A percentile compares a stretch with the other conserved stretches of the same genome.
phyloP scores from a whole-genome alignment of 148 eudicot species.

The Cornus florida region DNA sequence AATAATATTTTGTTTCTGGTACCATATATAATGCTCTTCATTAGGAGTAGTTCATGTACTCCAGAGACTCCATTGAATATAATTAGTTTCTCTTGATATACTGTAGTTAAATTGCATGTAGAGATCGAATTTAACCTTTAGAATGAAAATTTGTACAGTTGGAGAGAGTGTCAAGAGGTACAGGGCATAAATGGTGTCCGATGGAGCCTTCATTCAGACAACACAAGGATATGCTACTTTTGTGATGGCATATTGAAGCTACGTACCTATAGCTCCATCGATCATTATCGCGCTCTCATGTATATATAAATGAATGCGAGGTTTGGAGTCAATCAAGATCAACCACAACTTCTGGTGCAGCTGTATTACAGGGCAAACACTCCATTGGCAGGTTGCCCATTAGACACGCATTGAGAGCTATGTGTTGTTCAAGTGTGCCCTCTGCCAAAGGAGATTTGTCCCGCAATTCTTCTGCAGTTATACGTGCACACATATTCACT shows the following conservation, averaged over 20 bases:
- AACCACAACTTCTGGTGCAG: neutral
- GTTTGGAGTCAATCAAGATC: neutral
- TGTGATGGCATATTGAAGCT: neutral
- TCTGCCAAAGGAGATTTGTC: constrained; percentile 5
- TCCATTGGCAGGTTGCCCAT: neutral
- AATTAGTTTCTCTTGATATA: no score
- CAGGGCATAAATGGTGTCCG: neutral
- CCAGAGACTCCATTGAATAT: no score
- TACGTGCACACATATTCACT: no score
- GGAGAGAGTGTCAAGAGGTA: no score
- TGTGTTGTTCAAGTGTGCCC: neutral
- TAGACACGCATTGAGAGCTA: neutral
- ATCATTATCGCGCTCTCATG: neutral
- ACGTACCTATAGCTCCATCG: no score
- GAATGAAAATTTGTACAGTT: neutral
- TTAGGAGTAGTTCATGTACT: no score
- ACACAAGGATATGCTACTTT: neutral
- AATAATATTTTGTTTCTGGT: no score
- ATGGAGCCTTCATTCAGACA: neutral
- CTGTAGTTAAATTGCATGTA: no score
- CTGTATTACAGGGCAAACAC: neutral
- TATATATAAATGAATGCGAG: no score
- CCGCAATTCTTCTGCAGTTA: neutral
- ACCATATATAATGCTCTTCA: no score
- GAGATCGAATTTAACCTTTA: no score